These are phyloP conservation scores for Aegilops bicornis DNA, from an alignment of 176 grass and related monocot species.

Conservation along the genomic window DNA sequence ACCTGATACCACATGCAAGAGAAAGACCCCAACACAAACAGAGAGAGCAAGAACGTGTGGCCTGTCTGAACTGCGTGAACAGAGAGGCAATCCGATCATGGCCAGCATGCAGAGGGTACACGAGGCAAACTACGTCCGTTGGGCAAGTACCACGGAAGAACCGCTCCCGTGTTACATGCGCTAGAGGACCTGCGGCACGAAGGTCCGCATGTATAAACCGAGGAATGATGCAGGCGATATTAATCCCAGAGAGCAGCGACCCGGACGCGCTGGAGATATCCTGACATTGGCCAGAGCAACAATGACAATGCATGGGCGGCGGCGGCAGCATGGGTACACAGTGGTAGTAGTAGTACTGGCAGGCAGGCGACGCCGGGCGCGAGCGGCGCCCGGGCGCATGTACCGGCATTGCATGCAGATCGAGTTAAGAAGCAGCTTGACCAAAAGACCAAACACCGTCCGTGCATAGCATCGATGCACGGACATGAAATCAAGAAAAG, in stretches of 20 bases:
- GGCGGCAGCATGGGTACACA: background rate
- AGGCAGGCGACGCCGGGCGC: slow-evolving; percentile 6
- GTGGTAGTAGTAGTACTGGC: slow-evolving; percentile 11
- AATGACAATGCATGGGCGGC: slow-evolving; percentile 39
- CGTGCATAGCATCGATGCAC: slow-evolving; percentile 31
- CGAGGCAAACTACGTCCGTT: slow-evolving; percentile 28
- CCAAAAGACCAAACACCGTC: slow-evolving; percentile 46
- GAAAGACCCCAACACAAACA: slow-evolving; percentile 19
- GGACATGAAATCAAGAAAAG: slow-evolving; percentile 55
- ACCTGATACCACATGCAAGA: slow-evolving; percentile 12
- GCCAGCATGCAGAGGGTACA: slow-evolving; percentile 27
- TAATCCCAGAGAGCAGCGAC: slow-evolving; percentile 13
- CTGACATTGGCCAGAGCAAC: slow-evolving; percentile 32
- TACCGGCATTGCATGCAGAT: slow-evolving; percentile 62
- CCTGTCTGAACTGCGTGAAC: slow-evolving; percentile 3
- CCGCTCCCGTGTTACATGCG: slow-evolving; percentile 14
- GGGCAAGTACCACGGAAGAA: slow-evolving; percentile 25
- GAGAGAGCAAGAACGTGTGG: slow-evolving; percentile 21
- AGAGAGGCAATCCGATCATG: slow-evolving; percentile 22
- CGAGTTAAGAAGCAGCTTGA: slow-evolving; percentile 10
- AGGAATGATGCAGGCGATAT: slow-evolving; percentile 25
- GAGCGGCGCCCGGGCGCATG: slow-evolving; percentile 25
- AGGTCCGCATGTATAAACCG: background rate
- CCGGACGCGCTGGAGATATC: slow-evolving; percentile 15
- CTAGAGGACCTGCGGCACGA: slow-evolving; percentile 26